A percentile compares a stretch with the other conserved stretches of the same genome.
Conservation (phyloP, 176 grass and related monocot species). For the Alloteropsis semialata region DNA sequence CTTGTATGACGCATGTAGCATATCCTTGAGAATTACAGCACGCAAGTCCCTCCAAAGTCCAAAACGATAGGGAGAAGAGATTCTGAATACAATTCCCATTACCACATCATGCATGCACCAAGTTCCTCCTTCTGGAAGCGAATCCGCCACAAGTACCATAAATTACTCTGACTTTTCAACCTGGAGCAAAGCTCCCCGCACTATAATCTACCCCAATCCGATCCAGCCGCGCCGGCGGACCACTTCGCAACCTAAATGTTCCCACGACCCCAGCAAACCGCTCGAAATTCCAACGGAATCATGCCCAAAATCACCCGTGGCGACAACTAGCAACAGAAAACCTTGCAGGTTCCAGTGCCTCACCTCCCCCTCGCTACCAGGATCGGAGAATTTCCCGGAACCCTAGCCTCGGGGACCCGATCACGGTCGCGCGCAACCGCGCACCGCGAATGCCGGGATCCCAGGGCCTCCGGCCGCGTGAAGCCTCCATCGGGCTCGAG, state of each 20-base stretch:
- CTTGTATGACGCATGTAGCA: not conserved
- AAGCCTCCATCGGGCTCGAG: not conserved
- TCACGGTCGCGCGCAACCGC: not conserved
- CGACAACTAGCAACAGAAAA: not conserved
- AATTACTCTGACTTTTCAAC: not conserved
- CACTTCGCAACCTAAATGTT: not conserved
- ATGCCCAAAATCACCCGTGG: not conserved
- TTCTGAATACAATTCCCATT: not conserved
- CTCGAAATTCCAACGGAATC: not conserved
- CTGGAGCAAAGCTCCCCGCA: not conserved
- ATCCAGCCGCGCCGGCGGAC: constrained; percentile 4
- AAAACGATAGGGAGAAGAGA: not conserved
- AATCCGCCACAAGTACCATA: not conserved
- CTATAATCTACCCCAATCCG: not conserved
- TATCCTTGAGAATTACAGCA: constrained; percentile 3
- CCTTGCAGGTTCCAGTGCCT: not conserved
- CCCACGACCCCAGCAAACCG: not conserved
- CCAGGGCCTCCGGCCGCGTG: not conserved
- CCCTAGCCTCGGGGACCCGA: constrained; percentile 13
- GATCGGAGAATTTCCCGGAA: not conserved
- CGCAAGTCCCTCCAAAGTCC: not conserved
- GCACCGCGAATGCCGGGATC: not conserved
- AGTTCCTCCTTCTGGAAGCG: constrained; percentile 19
- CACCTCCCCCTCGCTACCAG: constrained; percentile 27
- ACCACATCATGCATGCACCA: not conserved